Conservation (phyloP, 23 red algal genomes). For the Gracilariopsis chorda region DNA sequence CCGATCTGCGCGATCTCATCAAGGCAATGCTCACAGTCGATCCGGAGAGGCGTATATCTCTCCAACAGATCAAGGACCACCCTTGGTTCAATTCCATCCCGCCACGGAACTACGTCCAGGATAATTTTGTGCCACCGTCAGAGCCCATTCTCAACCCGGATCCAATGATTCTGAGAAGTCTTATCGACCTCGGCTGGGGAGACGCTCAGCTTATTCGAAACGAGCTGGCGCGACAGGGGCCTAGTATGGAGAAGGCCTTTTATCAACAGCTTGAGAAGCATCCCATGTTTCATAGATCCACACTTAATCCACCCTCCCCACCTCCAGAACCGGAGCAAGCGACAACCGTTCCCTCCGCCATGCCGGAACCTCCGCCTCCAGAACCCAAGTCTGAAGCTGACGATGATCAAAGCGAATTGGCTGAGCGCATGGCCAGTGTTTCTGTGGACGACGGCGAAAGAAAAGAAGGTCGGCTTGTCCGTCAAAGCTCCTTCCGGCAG, state of each 20-base stretch:
- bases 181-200: conserved; percentile 92
- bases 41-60: conserved; percentile 75
- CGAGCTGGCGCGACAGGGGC: conserved; percentile 62
- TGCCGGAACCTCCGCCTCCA: neutral
- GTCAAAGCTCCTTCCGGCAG: conserved; percentile 40
- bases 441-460: neutral
- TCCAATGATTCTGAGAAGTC: conserved; percentile 65
- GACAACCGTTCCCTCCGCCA: neutral
- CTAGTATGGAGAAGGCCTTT: conserved; percentile 90
- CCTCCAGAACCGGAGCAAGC: neutral
- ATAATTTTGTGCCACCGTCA: conserved; percentile 62
- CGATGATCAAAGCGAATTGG: neutral
- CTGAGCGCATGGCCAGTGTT: neutral
- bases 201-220: conserved; percentile 59
- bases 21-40: conserved; percentile 94
- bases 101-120: conserved; percentile 54
- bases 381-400: neutral
- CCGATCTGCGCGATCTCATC: conserved; percentile 76
- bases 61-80: conserved; percentile 83
- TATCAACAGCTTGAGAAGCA: conserved; percentile 86
- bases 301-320: neutral
- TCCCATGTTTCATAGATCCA: conserved; percentile 57
- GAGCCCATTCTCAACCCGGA: conserved; percentile 84
- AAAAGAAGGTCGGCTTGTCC: conserved; percentile 19
- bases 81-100: conserved; percentile 82